Base-by-base conservation (phyloP, 1,139 yeast species). In the Magnusiomyces suaveolens region DNA sequence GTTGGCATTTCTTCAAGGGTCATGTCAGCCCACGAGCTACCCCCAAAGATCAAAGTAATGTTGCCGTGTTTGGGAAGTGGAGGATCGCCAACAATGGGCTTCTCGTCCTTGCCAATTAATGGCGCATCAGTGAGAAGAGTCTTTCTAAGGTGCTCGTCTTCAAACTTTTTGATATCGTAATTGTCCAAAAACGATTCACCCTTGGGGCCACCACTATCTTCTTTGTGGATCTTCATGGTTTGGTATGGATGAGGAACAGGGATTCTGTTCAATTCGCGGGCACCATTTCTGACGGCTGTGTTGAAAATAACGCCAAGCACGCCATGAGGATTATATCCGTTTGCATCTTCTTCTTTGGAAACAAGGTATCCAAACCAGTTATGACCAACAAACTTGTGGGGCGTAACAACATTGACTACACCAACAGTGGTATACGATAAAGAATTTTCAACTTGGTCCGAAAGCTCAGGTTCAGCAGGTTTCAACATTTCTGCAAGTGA, bases 11-110 rank as follows among this genome's bases (percentile, higher is more conserved):
- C 72, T 2, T 61, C 62, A n/a, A 16, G 47, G 10, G 66, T 48
- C 10, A 54, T 49, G 26, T 66, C 64, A 16, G 67, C 63, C 73
- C 80, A 75, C 64, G 77, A 76, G 64, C 85, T 85, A 0, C 97
- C 97, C 1, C 97, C 97, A 66, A 88, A 72, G 97, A 92, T 92
- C 39, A 88, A 77, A 0, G 98, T 92, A 52, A 90, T 68, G 61
- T 86, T 87, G 4, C 87, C 79, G 60, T 83, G 83, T 0, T 53
- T 47, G 2, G 56, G 56, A 8, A 48, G 43, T 3, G 43, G 46
- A n/a, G 51, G 46, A 8, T 48, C 51, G 2, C 38, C 38, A 26
- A 29, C 39, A 12, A 46, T 20, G 2, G 51, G 51, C 33, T 48
- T 38, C 8, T 48, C 18, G 23, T 46, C 38, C 29, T 46, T 46